Evolutionary conservation across 2,329 filamentous ascomycete species (phyloP).

Genomic region (Xylaria sp.): DNA sequence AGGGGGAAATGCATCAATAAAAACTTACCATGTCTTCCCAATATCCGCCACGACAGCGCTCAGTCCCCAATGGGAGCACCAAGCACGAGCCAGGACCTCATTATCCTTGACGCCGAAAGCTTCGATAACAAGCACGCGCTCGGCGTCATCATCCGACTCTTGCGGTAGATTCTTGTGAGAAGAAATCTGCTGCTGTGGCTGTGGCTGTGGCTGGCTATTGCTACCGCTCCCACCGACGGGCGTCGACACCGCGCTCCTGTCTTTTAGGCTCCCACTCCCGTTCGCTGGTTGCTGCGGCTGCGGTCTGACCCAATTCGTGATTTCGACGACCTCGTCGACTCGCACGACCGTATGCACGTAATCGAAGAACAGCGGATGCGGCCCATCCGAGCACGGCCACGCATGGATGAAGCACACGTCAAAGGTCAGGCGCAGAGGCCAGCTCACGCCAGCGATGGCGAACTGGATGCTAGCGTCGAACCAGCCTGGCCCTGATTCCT

Average conservation of each 20-base stretch:
- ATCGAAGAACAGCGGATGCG: conserved; percentile 75
- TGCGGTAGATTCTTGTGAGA: conserved; percentile 27
- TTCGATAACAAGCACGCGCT: conserved; percentile 73
- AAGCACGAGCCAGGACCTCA: conserved; percentile 76
- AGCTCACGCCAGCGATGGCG: conserved; percentile 66
- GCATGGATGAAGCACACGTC: conserved; percentile 71
- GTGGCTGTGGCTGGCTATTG: conserved; percentile 15
- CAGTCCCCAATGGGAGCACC: conserved; percentile 78
- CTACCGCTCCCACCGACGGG: conserved; percentile 33
- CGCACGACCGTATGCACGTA: conserved; percentile 65
- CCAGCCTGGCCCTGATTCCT: conserved; percentile 48
- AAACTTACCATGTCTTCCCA: conserved; percentile 67
- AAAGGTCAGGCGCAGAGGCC: conserved; percentile 66
- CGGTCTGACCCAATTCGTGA: conserved; percentile 68
- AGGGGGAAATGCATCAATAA: background rate
- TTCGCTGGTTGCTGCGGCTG: conserved; percentile 4
- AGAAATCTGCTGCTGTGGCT: background rate
- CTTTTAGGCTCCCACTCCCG: conserved; percentile 28
- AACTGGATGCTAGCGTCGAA: conserved; percentile 69
- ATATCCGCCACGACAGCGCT: conserved; percentile 74
- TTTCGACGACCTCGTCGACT: conserved; percentile 68
- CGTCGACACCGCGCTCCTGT: conserved; percentile 33
- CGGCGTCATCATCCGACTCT: conserved; percentile 61
- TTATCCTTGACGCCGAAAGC: conserved; percentile 76
- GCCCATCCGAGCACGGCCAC: conserved; percentile 67